Percentiles rank a stretch among this genome's conserved stretches.
Evolutionary conservation across 2,329 filamentous ascomycete genomes (phyloP).

Genomic region (Aspergillus caelatus): DNA sequence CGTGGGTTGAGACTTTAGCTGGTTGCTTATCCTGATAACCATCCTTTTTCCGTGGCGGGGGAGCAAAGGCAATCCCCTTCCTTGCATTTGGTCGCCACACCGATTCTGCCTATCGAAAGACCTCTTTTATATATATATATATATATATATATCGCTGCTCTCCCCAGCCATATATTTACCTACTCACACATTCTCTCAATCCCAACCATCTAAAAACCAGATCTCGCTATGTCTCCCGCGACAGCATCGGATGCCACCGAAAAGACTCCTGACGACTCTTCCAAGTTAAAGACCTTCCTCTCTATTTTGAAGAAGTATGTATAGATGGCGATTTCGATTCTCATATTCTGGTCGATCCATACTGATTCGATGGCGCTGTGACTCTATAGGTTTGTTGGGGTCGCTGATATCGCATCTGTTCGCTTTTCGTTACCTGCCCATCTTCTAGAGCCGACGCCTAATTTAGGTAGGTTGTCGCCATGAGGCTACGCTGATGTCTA

Average conservation of each 20-base stretch:
- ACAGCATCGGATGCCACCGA: slow-evolving; percentile 43
- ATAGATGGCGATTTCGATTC: not conserved
- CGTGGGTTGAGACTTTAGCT: not conserved
- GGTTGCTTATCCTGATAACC: not conserved
- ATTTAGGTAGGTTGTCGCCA: slow-evolving; percentile 62
- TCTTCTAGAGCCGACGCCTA: slow-evolving; percentile 92
- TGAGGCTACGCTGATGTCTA: not conserved
- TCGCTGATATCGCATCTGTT: slow-evolving; percentile 91
- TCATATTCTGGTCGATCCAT: not conserved
- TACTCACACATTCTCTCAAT: not conserved
- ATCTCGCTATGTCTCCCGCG: slow-evolving; percentile 34
- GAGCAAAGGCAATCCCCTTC: not conserved
- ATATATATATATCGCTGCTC: not conserved
- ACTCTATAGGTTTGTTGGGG: slow-evolving; percentile 81
- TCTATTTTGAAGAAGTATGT: slow-evolving; percentile 80
- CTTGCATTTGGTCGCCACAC: not conserved
- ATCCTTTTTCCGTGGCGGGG: not conserved
- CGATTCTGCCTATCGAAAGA: slow-evolving; percentile 1
- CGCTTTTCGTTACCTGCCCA: slow-evolving; percentile 96
- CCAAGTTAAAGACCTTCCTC: slow-evolving; percentile 86
- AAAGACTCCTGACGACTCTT: slow-evolving; percentile 73
- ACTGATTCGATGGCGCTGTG: slow-evolving; percentile 32
- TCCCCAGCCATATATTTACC: not conserved
- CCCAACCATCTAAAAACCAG: not conserved
- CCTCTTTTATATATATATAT: not conserved